Percentiles rank a stretch among this genome's conserved stretches.
phyloP scores from a whole-genome alignment of 495 filamentous ascomycete species.

The Talaromyces wortmannii region DNA sequence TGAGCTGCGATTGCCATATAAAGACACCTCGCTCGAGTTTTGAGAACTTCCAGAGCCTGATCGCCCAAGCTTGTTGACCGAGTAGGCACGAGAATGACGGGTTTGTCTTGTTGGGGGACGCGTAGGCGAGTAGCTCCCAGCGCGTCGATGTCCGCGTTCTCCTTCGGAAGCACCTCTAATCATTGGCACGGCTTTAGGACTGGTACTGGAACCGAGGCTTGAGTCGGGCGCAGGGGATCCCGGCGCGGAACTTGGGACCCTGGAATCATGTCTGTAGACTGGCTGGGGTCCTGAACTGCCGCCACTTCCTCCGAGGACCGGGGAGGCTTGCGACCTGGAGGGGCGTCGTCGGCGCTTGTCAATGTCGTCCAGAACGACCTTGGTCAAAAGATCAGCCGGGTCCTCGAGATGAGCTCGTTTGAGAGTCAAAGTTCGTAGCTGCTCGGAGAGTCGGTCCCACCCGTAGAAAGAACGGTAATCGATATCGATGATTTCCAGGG shows the following conservation, averaged over 20 bases:
- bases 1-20: constrained; percentile 63
- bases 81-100: constrained; percentile 41
- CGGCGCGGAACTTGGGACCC: constrained; percentile 49
- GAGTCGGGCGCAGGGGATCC: constrained; percentile 54
- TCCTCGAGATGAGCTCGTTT: constrained; percentile 86
- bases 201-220: constrained; percentile 34
- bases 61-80: constrained; percentile 63
- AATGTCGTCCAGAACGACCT: constrained; percentile 94
- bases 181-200: constrained; percentile 40
- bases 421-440: constrained; percentile 81
- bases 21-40: constrained; percentile 71
- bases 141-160: constrained; percentile 44
- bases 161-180: constrained; percentile 44
- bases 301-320: constrained; percentile 52
- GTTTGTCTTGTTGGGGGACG: constrained; percentile 61
- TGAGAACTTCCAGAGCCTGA: constrained; percentile 82
- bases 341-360: constrained; percentile 83
- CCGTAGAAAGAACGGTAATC: constrained; percentile 96
- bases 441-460: constrained; percentile 90
- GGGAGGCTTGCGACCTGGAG: constrained; percentile 75
- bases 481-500: constrained; percentile 87
- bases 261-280: constrained; percentile 50
- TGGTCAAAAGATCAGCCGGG: constrained; percentile 78
- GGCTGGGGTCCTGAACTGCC: constrained; percentile 35
- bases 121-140: constrained; percentile 69